These are phyloP conservation scores for Cyclanthera cordifolia DNA, from an alignment of 306 rosid species.

Conservation along the genomic window DNA sequence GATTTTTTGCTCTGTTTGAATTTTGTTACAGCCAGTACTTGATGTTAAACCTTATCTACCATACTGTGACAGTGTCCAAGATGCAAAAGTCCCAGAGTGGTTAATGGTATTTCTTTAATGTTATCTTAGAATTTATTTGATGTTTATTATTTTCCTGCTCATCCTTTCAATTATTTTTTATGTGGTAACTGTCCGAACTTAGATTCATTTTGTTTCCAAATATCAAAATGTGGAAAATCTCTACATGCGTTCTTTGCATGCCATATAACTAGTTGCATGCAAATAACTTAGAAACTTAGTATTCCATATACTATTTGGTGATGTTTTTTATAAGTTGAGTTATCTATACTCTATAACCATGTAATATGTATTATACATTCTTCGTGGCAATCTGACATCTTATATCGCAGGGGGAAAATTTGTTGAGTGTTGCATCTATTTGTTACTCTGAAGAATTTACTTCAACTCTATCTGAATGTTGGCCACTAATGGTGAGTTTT, in stretches of 20 bases:
- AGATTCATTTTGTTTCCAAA: neutral
- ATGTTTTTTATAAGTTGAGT: neutral
- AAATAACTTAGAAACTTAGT: neutral
- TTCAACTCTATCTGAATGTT: conserved; percentile 47
- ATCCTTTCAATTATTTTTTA: neutral
- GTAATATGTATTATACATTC: neutral
- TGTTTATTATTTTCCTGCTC: neutral
- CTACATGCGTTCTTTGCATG: neutral
- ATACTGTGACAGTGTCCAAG: conserved; percentile 58
- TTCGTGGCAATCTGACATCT: neutral
- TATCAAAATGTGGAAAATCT: neutral
- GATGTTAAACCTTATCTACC: conserved; percentile 91
- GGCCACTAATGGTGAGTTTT: conserved; percentile 55
- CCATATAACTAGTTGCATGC: neutral
- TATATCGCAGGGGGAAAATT: conserved; percentile 48
- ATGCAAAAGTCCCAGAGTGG: conserved; percentile 76
- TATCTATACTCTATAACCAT: neutral
- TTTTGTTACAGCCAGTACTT: conserved; percentile 65
- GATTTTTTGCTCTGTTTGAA: conserved; percentile 17
- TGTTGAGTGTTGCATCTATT: conserved; percentile 61
- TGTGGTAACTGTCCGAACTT: neutral
- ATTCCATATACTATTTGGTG: neutral
- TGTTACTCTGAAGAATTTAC: conserved; percentile 56
- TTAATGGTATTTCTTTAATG: conserved; percentile 36
- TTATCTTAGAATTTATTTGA: neutral